phyloP scores from a whole-genome alignment of 352 stramenopile genomes.

The Phytophthora pluvialis region DNA sequence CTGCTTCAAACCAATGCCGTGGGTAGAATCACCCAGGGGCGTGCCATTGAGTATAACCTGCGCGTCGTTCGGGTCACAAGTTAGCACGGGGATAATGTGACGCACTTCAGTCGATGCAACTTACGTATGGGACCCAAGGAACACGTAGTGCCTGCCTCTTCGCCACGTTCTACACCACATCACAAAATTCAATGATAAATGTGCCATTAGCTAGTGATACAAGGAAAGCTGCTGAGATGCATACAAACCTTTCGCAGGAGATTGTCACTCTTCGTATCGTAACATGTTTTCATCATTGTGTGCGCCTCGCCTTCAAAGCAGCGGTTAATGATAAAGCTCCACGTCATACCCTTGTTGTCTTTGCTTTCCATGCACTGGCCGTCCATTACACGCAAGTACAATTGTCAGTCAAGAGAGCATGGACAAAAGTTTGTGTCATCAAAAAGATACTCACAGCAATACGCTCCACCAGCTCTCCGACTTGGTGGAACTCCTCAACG shows the following conservation, averaged over 20 bases:
- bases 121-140: slow-evolving; percentile 78
- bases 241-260: slow-evolving; percentile 59
- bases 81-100: slow-evolving; percentile 1
- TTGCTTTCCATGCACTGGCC: slow-evolving; percentile 74
- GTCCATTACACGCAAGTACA: slow-evolving; percentile 8
- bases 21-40: slow-evolving; percentile 58
- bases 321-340: slow-evolving; percentile 64
- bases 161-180: slow-evolving; percentile 49
- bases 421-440: background rate
- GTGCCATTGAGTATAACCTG: slow-evolving; percentile 69
- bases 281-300: slow-evolving; percentile 70
- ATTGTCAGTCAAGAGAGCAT: slow-evolving; percentile 10
- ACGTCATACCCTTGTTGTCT: slow-evolving; percentile 77
- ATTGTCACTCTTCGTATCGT: slow-evolving; percentile 59
- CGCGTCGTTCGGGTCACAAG: background rate
- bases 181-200: slow-evolving; percentile 8
- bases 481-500: slow-evolving; percentile 66
- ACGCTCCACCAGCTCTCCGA: slow-evolving; percentile 66
- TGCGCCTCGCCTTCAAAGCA: slow-evolving; percentile 63
- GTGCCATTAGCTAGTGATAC: background rate
- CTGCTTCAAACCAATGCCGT: slow-evolving; percentile 74
- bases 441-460: slow-evolving; percentile 51
- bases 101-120: slow-evolving; percentile 15
- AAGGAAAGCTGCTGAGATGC: background rate
- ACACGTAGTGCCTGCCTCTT: slow-evolving; percentile 56